Evolutionary conservation across 2,329 filamentous ascomycete genomes (phyloP).

Genomic region (Trichoderma koningii): DNA sequence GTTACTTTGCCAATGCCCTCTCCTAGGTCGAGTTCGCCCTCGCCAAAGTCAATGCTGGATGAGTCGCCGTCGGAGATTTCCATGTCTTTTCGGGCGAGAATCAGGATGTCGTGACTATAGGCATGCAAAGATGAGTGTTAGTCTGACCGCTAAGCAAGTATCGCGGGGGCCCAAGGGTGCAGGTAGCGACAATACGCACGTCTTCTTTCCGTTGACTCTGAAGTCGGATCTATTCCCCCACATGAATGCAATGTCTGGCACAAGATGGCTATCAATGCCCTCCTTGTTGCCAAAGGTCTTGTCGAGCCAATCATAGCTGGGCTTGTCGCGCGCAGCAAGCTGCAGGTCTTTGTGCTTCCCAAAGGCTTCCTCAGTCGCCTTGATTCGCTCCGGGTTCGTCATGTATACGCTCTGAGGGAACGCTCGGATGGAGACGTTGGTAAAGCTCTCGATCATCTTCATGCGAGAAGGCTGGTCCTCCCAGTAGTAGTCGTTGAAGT

Average conservation of each 20-base stretch:
- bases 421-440: slow-evolving; percentile 22
- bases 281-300: slow-evolving; percentile 12
- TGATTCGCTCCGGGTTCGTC: slow-evolving; percentile 21
- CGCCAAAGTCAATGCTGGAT: slow-evolving; percentile 10
- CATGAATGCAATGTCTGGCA: slow-evolving; percentile 24
- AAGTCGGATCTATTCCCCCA: slow-evolving; percentile 24
- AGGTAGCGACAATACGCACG: background rate
- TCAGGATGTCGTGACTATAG: slow-evolving; percentile 18
- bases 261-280: slow-evolving; percentile 13
- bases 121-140: background rate
- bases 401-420: slow-evolving; percentile 23
- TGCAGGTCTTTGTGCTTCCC: slow-evolving; percentile 23
- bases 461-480: slow-evolving; percentile 22
- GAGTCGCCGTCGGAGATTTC: slow-evolving; percentile 24
- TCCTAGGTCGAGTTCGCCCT: slow-evolving; percentile 16
- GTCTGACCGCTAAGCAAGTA: background rate
- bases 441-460: slow-evolving; percentile 20
- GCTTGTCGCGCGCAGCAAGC: slow-evolving; percentile 16
- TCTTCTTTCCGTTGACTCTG: slow-evolving; percentile 13
- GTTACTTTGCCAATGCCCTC: slow-evolving; percentile 17
- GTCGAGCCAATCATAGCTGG: slow-evolving; percentile 19
- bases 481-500: slow-evolving; percentile 24
- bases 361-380: slow-evolving; percentile 21
- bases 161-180: too few relatives aligned
- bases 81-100: slow-evolving; percentile 13